These are phyloP conservation scores for Botrytis aclada DNA, from an alignment of 2,329 filamentous ascomycete genomes.

Conservation along the genomic window DNA sequence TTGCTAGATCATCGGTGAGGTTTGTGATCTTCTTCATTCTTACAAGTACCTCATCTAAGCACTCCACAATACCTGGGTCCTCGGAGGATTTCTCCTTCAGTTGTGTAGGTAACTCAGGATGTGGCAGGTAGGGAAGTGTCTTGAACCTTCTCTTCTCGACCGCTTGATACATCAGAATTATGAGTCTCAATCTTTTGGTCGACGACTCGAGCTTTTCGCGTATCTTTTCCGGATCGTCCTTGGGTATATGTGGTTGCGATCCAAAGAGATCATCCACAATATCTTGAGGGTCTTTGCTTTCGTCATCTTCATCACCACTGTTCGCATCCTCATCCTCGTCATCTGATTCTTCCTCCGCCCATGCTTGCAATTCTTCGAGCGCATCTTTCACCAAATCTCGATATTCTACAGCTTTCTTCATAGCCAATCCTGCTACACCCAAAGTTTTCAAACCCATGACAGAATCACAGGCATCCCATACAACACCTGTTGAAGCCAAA, in stretches of 20 bases:
- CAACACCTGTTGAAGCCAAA: slow-evolving; percentile 66
- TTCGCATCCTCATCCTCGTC: slow-evolving; percentile 56
- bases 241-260: slow-evolving; percentile 58
- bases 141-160: slow-evolving; percentile 67
- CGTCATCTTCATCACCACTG: slow-evolving; percentile 46
- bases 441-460: slow-evolving; percentile 60
- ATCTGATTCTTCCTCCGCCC: slow-evolving; percentile 70
- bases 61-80: slow-evolving; percentile 33
- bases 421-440: slow-evolving; percentile 68
- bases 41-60: slow-evolving; percentile 55
- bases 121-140: slow-evolving; percentile 48
- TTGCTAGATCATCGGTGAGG: slow-evolving; percentile 66
- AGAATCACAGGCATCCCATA: slow-evolving; percentile 82
- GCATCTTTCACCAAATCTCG: slow-evolving; percentile 76
- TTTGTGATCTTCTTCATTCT: slow-evolving; percentile 61
- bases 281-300: slow-evolving; percentile 47
- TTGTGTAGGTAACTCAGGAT: slow-evolving; percentile 39
- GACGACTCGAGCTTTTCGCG: slow-evolving; percentile 63
- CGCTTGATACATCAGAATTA: slow-evolving; percentile 66
- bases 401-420: slow-evolving; percentile 70
- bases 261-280: slow-evolving; percentile 68
- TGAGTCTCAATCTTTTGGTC: slow-evolving; percentile 63
- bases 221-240: slow-evolving; percentile 60
- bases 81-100: slow-evolving; percentile 22
- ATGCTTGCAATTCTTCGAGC: slow-evolving; percentile 81